These are phyloP conservation scores for Leccinum colubrinum DNA, from an alignment of 1,284 basidiomycete genomes.

Conservation along the genomic window DNA sequence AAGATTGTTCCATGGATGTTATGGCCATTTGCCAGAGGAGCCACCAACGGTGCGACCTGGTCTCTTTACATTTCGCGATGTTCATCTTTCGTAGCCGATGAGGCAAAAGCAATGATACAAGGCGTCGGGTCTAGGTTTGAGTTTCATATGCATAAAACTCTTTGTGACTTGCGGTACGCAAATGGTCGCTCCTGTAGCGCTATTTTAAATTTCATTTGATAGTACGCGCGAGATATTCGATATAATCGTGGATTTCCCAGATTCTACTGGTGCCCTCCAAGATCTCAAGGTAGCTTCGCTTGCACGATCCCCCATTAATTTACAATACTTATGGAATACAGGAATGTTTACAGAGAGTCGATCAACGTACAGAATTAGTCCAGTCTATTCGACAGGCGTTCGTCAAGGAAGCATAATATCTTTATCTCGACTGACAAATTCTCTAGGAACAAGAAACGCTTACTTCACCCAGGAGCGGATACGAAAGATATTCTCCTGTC, in stretches of 20 bases:
- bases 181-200: not conserved
- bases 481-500: constrained; percentile 89
- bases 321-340: constrained; percentile 27
- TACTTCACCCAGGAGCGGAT: constrained; percentile 95
- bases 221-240: constrained; percentile 92
- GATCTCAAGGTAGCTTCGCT: constrained; percentile 73
- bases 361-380: constrained; percentile 72
- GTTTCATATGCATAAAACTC: constrained; percentile 86
- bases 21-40: constrained; percentile 70
- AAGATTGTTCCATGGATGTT: constrained; percentile 84
- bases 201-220: constrained; percentile 2
- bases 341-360: constrained; percentile 78
- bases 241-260: constrained; percentile 93
- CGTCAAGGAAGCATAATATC: constrained; percentile 23
- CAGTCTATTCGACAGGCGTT: constrained; percentile 69
- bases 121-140: constrained; percentile 87
- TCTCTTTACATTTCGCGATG: constrained; percentile 18
- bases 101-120: constrained; percentile 69
- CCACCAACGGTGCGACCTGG: constrained; percentile 48
- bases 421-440: constrained; percentile 5
- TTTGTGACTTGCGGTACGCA: constrained; percentile 80
- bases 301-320: not conserved
- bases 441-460: constrained; percentile 75
- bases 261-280: constrained; percentile 82
- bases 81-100: constrained; percentile 49